Conservation (phyloP, 2,329 filamentous ascomycete genomes). For the Exophiala dermatitidis region DNA sequence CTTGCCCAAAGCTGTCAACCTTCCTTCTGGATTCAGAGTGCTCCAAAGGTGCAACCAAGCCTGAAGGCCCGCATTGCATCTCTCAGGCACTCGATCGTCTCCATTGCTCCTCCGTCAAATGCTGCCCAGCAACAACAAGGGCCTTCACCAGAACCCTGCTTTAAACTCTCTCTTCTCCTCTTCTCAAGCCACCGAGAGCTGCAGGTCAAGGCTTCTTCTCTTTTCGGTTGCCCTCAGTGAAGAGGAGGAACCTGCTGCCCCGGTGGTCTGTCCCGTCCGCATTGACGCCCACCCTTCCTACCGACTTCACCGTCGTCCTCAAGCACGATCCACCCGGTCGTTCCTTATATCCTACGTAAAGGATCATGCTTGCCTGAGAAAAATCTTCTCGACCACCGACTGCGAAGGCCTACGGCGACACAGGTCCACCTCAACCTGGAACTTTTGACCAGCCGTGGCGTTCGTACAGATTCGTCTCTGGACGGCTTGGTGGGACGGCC, state of each 20-base stretch:
- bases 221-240: conserved; percentile 12
- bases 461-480: not conserved
- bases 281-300: conserved; percentile 5
- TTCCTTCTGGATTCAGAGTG: conserved; percentile 9
- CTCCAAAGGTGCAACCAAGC: not conserved
- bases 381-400: conserved; percentile 1
- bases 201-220: conserved; percentile 20
- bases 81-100: conserved; percentile 3
- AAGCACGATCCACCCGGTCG: conserved; percentile 1
- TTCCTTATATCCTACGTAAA: conserved; percentile 4
- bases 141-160: conserved; percentile 15
- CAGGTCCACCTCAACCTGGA: conserved; percentile 1
- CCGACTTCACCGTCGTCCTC: conserved; percentile 1
- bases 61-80: conserved; percentile 4
- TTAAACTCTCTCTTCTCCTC: conserved; percentile 21
- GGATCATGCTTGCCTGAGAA: conserved; percentile 13
- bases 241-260: conserved; percentile 8
- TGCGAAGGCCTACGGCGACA: conserved; percentile 6
- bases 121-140: conserved; percentile 25
- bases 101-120: conserved; percentile 14
- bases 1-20: conserved; percentile 4
- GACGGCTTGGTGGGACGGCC: conserved; percentile 12
- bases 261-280: conserved; percentile 11
- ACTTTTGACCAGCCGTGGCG: conserved; percentile 1
- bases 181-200: conserved; percentile 20